Conservation (phyloP, 1,284 basidiomycete genomes). For the Naganishia sp. region DNA sequence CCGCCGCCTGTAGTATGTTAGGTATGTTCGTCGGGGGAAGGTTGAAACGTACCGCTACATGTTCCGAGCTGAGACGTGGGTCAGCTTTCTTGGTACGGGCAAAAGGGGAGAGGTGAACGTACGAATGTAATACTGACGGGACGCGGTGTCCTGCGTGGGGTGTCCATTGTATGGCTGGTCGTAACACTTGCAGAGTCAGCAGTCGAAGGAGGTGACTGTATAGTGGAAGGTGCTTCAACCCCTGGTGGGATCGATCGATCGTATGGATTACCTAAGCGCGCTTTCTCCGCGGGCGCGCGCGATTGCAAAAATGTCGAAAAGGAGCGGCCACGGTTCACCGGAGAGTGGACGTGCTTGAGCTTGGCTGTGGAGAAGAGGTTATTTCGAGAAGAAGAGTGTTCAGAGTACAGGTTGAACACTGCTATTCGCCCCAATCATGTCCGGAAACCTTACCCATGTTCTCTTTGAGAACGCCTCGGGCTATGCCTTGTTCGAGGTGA, state of each 20-base stretch:
- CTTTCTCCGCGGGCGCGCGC: background rate
- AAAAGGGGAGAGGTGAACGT: background rate
- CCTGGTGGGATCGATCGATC: no score
- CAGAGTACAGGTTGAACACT: background rate
- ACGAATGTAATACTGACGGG: constrained; percentile 29
- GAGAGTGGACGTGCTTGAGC: no score
- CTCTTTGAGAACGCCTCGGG: constrained; percentile 95
- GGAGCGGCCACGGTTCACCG: background rate
- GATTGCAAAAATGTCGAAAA: background rate
- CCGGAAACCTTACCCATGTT: constrained; percentile 68
- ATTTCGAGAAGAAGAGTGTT: background rate
- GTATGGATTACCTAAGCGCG: background rate
- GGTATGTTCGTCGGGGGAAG: background rate
- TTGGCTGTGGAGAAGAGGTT: background rate
- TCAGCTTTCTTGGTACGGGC: background rate
- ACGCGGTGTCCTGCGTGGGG: background rate
- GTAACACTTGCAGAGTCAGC: background rate
- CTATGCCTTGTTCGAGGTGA: constrained; percentile 90
- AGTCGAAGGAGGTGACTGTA: background rate
- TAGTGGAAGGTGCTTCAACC: background rate
- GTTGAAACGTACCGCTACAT: constrained; percentile 45
- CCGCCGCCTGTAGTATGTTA: constrained; percentile 45
- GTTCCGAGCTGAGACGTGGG: constrained; percentile 47
- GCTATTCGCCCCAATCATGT: constrained; percentile 40
- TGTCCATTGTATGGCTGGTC: constrained; percentile 1